A percentile compares a stretch with the other conserved stretches of the same genome.
These are phyloP conservation scores for Aspergillus avenaceus DNA, from an alignment of 495 filamentous ascomycete genomes.

Conservation along the genomic window DNA sequence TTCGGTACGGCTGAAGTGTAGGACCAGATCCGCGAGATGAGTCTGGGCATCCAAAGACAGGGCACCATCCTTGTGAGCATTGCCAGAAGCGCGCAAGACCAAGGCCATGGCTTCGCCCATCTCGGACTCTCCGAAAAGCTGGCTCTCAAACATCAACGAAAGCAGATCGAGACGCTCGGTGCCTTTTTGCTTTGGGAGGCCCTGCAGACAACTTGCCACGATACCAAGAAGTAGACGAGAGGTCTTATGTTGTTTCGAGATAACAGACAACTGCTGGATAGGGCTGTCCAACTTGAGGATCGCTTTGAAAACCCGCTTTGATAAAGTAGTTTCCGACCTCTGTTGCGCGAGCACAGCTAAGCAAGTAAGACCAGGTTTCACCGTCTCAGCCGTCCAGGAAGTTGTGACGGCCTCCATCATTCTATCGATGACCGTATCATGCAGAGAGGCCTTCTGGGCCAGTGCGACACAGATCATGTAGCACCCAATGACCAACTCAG, in stretches of 20 bases:
- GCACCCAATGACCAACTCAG: conserved; percentile 74
- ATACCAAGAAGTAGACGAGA: conserved; percentile 72
- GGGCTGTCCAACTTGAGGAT: conserved; percentile 62
- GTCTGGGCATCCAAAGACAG: conserved; percentile 51
- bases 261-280: conserved; percentile 51
- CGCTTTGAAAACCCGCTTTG: conserved; percentile 63
- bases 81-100: conserved; percentile 45
- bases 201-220: conserved; percentile 59
- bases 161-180: conserved; percentile 51
- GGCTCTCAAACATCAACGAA: conserved; percentile 55
- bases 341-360: conserved; percentile 76
- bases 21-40: conserved; percentile 58
- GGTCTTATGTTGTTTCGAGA: conserved; percentile 61
- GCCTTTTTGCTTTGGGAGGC: conserved; percentile 59
- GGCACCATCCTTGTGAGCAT: conserved; percentile 29
- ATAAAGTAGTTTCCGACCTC: conserved; percentile 53
- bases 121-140: conserved; percentile 59
- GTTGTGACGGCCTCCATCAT: conserved; percentile 82
- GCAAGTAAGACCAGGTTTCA: conserved; percentile 72
- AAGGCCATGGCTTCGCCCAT: conserved; percentile 57
- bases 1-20: conserved; percentile 52
- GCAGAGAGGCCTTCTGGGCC: conserved; percentile 71
- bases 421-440: conserved; percentile 67
- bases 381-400: conserved; percentile 69
- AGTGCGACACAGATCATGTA: conserved; percentile 88